A percentile compares a stretch with the other conserved stretches of the same genome.
These are phyloP conservation scores for Millerozyma acaciae DNA, from an alignment of 805 yeast genomes.

Conservation along the genomic window DNA sequence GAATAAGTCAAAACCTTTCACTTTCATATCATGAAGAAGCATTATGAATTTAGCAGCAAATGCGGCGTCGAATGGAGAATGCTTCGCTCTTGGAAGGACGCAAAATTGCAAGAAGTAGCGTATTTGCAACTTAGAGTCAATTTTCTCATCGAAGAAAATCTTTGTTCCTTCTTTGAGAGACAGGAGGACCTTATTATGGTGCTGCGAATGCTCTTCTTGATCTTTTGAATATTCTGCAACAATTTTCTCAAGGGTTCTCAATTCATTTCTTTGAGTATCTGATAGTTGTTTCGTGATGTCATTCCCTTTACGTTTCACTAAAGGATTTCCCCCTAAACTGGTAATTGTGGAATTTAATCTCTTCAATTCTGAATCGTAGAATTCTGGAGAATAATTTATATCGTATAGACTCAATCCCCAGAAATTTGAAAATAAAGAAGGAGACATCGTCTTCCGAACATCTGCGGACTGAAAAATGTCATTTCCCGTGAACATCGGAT, in stretches of 20 bases:
- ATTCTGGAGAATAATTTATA: constrained; percentile 47
- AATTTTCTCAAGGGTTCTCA: constrained; percentile 16
- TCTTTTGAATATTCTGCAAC: constrained; percentile 31
- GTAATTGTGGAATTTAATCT: constrained; percentile 35
- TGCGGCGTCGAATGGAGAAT: constrained; percentile 80
- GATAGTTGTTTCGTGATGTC: constrained; percentile 16
- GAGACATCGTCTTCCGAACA: too few relatives aligned
- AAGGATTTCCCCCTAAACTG: constrained; percentile 33
- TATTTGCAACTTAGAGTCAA: constrained; percentile 6
- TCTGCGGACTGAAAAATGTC: too few relatives aligned
- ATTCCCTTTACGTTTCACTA: constrained; percentile 21
- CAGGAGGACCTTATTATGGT: constrained; percentile 25
- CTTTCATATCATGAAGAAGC: constrained; percentile 37
- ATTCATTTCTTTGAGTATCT: constrained; percentile 23
- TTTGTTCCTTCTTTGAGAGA: constrained; percentile 24
- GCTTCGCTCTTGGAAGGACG: constrained; percentile 69
- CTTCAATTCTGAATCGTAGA: constrained; percentile 47
- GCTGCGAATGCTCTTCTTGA: constrained; percentile 41
- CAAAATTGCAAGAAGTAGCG: constrained; percentile 55
- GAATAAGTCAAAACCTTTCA: constrained; percentile 36
- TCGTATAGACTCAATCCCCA: constrained; percentile 77
- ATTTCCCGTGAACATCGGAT: too few relatives aligned
- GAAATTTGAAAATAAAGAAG: constrained; percentile 50
- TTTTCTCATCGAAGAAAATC: constrained; percentile 1
- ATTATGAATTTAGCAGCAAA: constrained; percentile 61